Evolutionary conservation across 2,329 filamentous ascomycete genomes (phyloP).

Genomic region (Cladorrhinum sp.): DNA sequence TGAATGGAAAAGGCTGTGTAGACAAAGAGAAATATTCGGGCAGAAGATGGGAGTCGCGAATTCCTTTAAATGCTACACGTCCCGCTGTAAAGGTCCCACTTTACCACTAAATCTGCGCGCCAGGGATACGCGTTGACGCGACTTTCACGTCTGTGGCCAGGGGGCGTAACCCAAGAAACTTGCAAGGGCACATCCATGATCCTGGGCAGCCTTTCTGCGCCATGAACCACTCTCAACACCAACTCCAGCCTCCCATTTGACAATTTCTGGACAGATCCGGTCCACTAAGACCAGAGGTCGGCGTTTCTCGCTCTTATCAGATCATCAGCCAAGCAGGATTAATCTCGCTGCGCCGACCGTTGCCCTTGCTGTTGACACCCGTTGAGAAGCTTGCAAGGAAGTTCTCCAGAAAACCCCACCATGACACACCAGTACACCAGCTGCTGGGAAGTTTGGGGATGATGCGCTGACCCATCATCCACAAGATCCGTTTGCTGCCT

Average conservation of each 20-base stretch:
- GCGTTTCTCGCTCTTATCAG: slow-evolving; percentile 23
- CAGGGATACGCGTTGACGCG: slow-evolving; percentile 27
- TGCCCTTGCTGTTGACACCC: neutral
- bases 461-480: neutral
- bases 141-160: slow-evolving; percentile 9
- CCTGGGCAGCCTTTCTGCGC: slow-evolving; percentile 10
- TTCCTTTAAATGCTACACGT: slow-evolving; percentile 28
- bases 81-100: slow-evolving; percentile 24
- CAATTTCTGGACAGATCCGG: neutral
- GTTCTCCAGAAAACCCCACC: slow-evolving; percentile 7
- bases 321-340: slow-evolving; percentile 19
- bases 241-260: slow-evolving; percentile 11
- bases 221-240: slow-evolving; percentile 20
- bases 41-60: slow-evolving; percentile 20
- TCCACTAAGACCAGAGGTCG: slow-evolving; percentile 14
- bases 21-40: slow-evolving; percentile 22
- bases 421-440: slow-evolving; percentile 14
- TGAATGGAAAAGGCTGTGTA: slow-evolving; percentile 10
- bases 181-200: neutral
- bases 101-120: slow-evolving; percentile 18
- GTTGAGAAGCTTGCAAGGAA: neutral
- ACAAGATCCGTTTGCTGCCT: neutral
- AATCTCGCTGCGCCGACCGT: neutral
- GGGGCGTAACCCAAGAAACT: neutral
- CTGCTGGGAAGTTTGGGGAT: neutral